Conservation (phyloP, 306 rosid species). For the Lotus japonicus region DNA sequence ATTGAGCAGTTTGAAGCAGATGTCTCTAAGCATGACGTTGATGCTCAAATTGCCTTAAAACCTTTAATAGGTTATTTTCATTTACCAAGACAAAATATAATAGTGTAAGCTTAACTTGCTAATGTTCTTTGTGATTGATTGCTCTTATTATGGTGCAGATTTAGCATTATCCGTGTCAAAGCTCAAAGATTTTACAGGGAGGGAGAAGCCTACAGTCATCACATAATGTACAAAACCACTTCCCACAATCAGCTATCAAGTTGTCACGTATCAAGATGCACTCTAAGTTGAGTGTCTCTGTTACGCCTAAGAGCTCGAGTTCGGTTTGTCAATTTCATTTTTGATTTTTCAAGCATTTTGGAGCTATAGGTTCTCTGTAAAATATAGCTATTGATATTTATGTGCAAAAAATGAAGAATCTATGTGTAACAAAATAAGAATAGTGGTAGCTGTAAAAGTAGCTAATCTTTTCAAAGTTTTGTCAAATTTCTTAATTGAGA, state of each 20-base stretch:
- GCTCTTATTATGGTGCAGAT: conserved; percentile 41
- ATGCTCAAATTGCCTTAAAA: conserved; percentile 83
- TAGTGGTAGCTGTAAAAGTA: background rate
- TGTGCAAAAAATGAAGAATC: conserved; percentile 1
- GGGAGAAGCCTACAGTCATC: conserved; percentile 93
- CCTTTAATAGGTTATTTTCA: conserved; percentile 69
- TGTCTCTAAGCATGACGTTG: conserved; percentile 65
- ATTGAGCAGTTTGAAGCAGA: conserved; percentile 87
- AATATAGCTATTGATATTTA: conserved; percentile 7
- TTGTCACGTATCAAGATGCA: background rate
- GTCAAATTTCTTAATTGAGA: conserved; percentile 8
- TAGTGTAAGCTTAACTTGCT: background rate
- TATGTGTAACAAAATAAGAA: background rate
- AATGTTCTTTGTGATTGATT: background rate
- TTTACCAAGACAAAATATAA: background rate
- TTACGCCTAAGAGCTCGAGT: conserved; percentile 16
- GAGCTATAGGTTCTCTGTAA: conserved; percentile 11
- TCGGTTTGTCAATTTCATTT: conserved; percentile 12
- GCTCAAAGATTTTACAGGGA: conserved; percentile 90
- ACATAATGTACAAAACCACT: conserved; percentile 40
- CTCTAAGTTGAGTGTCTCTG: background rate
- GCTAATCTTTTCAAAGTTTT: conserved; percentile 13
- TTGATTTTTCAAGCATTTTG: conserved; percentile 14
- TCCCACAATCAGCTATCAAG: background rate
- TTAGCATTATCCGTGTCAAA: conserved; percentile 78